Conservation (phyloP, 805 yeast genomes). For the Kodamaea jinghongensis region DNA sequence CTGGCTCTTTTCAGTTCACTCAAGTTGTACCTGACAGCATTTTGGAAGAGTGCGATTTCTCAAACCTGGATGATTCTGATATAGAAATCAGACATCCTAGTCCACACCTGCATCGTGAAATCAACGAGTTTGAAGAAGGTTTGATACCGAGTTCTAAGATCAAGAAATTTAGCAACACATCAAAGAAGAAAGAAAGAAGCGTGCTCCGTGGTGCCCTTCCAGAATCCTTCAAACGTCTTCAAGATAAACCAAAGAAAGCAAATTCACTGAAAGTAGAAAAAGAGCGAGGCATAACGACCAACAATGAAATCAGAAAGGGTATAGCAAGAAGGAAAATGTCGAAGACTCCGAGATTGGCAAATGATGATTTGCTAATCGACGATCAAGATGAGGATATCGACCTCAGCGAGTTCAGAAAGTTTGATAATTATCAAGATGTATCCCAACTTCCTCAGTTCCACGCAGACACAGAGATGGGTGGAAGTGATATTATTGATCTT, state of each 20-base stretch:
- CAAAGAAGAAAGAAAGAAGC: slow-evolving; percentile 22
- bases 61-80: slow-evolving; percentile 1
- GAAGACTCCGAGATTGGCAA: not conserved
- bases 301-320: slow-evolving; percentile 30
- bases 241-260: slow-evolving; percentile 17
- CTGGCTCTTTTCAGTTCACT: no score
- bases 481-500: no score
- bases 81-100: not conserved
- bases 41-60: slow-evolving; percentile 2
- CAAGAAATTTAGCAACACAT: not conserved
- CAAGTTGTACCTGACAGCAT: no score
- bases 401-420: no score
- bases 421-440: no score
- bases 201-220: slow-evolving; percentile 38
- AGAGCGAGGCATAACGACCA: slow-evolving; percentile 2
- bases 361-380: slow-evolving; percentile 2
- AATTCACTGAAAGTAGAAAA: not conserved
- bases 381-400: not conserved
- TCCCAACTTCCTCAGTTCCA: no score
- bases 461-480: no score
- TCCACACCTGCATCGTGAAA: not conserved
- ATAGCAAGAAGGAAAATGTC: slow-evolving; percentile 30
- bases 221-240: slow-evolving; percentile 37
- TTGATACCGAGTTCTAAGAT: slow-evolving; percentile 5
- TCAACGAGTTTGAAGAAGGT: slow-evolving; percentile 9